phyloP scores from a whole-genome alignment of 306 rosid species.

The Prunus campanulata region DNA sequence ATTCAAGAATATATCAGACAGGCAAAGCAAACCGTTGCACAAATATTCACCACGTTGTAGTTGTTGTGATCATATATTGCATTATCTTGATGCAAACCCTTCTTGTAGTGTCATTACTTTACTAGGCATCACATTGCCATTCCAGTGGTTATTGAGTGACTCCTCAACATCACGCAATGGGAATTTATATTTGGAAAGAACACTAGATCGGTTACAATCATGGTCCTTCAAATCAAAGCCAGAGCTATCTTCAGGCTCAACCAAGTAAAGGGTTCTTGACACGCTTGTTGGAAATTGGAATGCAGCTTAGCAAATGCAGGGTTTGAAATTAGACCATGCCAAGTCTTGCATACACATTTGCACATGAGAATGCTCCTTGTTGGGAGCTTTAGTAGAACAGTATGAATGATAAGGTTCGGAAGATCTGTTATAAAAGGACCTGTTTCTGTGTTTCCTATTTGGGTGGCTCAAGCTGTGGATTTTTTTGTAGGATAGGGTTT shows the following conservation, averaged over 20 bases:
- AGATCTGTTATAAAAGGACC: conserved; percentile 10
- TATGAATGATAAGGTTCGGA: neutral
- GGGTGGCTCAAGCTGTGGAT: neutral
- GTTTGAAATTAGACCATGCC: conserved; percentile 21
- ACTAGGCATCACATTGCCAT: neutral
- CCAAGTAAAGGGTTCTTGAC: conserved; percentile 21
- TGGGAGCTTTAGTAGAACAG: conserved; percentile 18
- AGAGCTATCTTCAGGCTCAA: conserved; percentile 11
- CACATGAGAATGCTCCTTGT: conserved; percentile 22
- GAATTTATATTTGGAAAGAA: conserved; percentile 21
- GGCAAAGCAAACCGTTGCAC: conserved; percentile 28
- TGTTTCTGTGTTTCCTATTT: neutral
- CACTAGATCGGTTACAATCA: neutral
- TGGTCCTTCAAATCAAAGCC: neutral
- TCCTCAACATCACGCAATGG: conserved; percentile 20
- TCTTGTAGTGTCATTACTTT: neutral
- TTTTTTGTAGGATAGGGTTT: too few relatives aligned
- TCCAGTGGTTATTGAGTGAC: neutral
- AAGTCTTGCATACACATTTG: conserved; percentile 28
- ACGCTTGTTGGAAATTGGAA: neutral
- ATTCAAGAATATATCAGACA: neutral
- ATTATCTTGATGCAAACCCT: neutral
- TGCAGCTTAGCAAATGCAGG: conserved; percentile 23
- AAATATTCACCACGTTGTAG: conserved; percentile 20
- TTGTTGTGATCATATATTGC: neutral